phyloP scores from a whole-genome alignment of 2,329 filamentous ascomycete genomes.

The Exophiala dermatitidis region DNA sequence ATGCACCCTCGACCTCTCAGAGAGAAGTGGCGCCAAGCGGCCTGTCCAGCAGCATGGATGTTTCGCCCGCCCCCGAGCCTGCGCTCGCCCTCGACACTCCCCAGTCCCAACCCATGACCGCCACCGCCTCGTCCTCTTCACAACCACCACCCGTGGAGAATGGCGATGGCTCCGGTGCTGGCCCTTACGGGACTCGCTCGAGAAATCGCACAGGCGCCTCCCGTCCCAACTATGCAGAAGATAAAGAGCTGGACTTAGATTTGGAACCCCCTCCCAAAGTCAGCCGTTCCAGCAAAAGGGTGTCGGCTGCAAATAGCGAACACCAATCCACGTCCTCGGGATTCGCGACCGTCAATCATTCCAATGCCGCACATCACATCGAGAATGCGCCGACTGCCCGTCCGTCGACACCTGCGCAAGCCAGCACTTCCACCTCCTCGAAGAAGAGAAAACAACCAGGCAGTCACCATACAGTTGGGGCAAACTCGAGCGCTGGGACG shows the following conservation, averaged over 20 bases:
- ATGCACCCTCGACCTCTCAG: constrained; percentile 7
- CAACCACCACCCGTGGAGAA: constrained; percentile 33
- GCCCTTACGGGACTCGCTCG: constrained; percentile 85
- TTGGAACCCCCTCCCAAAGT: constrained; percentile 53
- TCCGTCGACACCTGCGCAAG: constrained; percentile 44
- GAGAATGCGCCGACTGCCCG: constrained; percentile 2
- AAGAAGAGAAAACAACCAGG: constrained; percentile 80
- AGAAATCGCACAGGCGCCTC: constrained; percentile 74
- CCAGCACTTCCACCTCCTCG: constrained; percentile 45
- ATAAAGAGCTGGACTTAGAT: constrained; percentile 83
- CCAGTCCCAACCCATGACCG: constrained; percentile 39
- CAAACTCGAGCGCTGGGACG: constrained; percentile 31
- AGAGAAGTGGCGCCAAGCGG: constrained; percentile 22
- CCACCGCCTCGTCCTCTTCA: constrained; percentile 37
- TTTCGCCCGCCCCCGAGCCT: constrained; percentile 22
- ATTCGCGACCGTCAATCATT: constrained; percentile 15
- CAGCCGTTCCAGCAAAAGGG: constrained; percentile 29
- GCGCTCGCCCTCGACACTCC: constrained; percentile 32
- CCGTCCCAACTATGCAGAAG: constrained; percentile 91
- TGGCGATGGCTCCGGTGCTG: constrained; percentile 46
- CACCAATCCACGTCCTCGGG: constrained; percentile 5
- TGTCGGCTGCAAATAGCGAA: constrained; percentile 14
- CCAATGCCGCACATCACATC: not conserved
- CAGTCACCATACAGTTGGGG: constrained; percentile 32
- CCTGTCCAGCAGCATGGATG: constrained; percentile 20